A percentile compares a stretch with the other conserved stretches of the same genome.
Evolutionary conservation across 495 filamentous ascomycete genomes (phyloP).

Genomic region (Penicillium ucsense): DNA sequence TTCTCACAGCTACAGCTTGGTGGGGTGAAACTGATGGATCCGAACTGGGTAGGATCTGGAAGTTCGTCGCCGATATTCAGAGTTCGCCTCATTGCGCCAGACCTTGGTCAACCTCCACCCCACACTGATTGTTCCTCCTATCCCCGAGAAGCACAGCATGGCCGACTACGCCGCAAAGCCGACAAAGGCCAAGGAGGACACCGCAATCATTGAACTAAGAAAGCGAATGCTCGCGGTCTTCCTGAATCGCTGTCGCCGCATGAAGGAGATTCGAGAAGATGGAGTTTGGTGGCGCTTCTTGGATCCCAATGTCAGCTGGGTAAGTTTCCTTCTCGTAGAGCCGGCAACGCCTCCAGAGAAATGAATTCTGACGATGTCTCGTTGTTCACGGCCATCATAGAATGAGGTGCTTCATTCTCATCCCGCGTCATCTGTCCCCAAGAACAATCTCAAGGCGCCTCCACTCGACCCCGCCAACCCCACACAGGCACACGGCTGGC

Average conservation of each 20-base stretch:
- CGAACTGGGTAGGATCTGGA: constrained; percentile 63
- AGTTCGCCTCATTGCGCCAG: constrained; percentile 86
- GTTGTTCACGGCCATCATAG: constrained; percentile 29
- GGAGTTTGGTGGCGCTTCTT: constrained; percentile 96
- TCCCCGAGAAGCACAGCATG: constrained; percentile 97
- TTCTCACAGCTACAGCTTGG: background rate
- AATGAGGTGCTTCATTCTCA: constrained; percentile 85
- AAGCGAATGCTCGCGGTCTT: constrained; percentile 96
- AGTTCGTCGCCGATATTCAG: constrained; percentile 89
- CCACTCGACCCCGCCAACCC: constrained; percentile 89
- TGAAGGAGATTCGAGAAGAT: constrained; percentile 89
- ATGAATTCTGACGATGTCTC: too few species aligned
- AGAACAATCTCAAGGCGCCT: constrained; percentile 85
- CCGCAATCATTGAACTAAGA: constrained; percentile 86
- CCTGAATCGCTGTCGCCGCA: constrained; percentile 79
- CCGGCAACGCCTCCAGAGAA: too few species aligned
- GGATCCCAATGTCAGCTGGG: constrained; percentile 98
- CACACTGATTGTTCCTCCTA: constrained; percentile 88
- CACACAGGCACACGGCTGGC: constrained; percentile 74
- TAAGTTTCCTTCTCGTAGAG: constrained; percentile 23
- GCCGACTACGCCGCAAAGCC: constrained; percentile 97
- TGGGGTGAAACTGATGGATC: constrained; percentile 3
- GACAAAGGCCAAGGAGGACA: constrained; percentile 94
- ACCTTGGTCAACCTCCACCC: constrained; percentile 86
- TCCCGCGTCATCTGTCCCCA: constrained; percentile 84